Evolutionary conservation across 2,329 filamentous ascomycete genomes (phyloP).

Genomic region (Albophoma yamanashiensis): DNA sequence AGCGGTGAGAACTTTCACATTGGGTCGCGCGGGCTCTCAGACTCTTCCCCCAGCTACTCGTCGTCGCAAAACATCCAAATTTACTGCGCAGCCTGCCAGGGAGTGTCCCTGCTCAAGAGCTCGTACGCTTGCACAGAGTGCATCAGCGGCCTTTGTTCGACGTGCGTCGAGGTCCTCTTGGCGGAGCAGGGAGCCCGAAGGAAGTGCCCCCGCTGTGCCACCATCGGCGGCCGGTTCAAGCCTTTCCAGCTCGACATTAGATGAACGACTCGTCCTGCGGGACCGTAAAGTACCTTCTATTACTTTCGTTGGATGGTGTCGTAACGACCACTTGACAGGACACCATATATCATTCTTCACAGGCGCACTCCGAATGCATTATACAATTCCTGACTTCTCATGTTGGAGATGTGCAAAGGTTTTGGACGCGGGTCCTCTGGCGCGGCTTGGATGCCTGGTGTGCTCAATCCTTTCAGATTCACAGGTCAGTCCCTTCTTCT

Average conservation of each 20-base stretch:
- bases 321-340: neutral
- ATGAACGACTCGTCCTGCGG: slow-evolving; percentile 2
- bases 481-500: neutral
- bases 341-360: neutral
- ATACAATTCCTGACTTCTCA: neutral
- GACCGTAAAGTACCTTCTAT: neutral
- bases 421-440: neutral
- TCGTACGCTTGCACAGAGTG: slow-evolving; percentile 95
- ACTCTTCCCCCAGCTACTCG: slow-evolving; percentile 64
- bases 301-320: neutral
- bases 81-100: slow-evolving; percentile 81
- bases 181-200: slow-evolving; percentile 64
- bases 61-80: slow-evolving; percentile 73
- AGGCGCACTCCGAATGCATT: neutral
- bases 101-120: slow-evolving; percentile 64
- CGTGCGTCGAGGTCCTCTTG: slow-evolving; percentile 75
- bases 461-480: neutral
- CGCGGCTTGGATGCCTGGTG: neutral
- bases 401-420: neutral
- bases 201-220: slow-evolving; percentile 71
- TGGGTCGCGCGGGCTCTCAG: slow-evolving; percentile 49
- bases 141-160: slow-evolving; percentile 82
- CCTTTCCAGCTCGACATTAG: slow-evolving; percentile 71
- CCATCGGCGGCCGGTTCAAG: slow-evolving; percentile 71
- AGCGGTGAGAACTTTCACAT: slow-evolving; percentile 65